Base-by-base conservation (phyloP, 768 basidiomycete genomes). In the Tricholoma saponaceum region DNA sequence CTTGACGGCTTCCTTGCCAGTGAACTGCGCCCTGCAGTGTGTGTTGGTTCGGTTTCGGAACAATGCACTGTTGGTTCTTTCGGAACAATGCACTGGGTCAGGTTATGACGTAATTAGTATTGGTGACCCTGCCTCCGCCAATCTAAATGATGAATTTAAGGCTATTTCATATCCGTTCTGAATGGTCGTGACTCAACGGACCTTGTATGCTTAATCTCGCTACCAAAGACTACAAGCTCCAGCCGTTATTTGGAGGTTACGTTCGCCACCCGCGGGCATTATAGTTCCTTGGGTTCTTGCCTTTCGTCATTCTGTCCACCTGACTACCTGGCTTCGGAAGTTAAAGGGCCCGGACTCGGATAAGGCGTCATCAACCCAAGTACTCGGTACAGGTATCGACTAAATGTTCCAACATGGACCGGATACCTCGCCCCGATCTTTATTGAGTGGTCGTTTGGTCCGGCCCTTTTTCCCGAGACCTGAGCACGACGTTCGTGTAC, bases 331-430 rank as follows among this genome's bases (percentile, higher is more conserved):
- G 13, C 37, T 14, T 14, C 7, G 57, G 54, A 32, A 35, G 56
- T 54, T 46, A 12, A 30, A 35, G 7, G 30, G 30, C 30, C 30
- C n/a, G n/a, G 22, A 41, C 46, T 52, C 35, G 14, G 16, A 60
- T 64, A 18, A 0, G 43, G 63, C 46, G 64, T 61, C 14, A 54
- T 47, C 13, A 43, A 56, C 35, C 66, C 66, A 20, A 57, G 47
- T 25, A 10, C 20, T n/a, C 56, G 62, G 62, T 22, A 39, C n/a
- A 57, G 8, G 16, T 13, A 32, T 57, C 12, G 57, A 58, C 57
- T 55, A 33, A 60, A 59, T 35, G 16, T 41, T 22, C 35, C 46
- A 0, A 55, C 56, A 46, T 32, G 43, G 14, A 22, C 52, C 53
- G 60, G 54, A 52, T 26, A 23, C 22, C 44, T 51, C 16, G 25